These are phyloP conservation scores for Neofusicoccum ribis DNA, from an alignment of 2,329 filamentous ascomycete species.

Conservation along the genomic window DNA sequence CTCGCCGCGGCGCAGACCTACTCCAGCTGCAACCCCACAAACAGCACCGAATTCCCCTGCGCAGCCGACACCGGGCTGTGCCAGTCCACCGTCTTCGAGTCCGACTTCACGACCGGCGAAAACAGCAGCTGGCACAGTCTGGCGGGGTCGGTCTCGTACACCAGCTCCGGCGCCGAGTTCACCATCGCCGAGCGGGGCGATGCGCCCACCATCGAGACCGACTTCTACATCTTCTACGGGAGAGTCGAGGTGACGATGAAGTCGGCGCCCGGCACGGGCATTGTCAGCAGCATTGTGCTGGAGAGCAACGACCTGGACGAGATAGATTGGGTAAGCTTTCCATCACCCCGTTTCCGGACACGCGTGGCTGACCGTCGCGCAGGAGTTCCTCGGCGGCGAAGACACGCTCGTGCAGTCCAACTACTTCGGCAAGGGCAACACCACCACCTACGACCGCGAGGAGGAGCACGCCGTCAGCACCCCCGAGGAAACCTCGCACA, in stretches of 20 bases:
- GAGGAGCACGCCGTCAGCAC: constrained; percentile 58
- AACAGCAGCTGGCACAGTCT: constrained; percentile 61
- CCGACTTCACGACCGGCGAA: constrained; percentile 50
- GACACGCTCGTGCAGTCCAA: constrained; percentile 63
- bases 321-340: constrained; percentile 22
- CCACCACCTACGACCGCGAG: constrained; percentile 67
- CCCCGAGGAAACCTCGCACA: constrained; percentile 62
- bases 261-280: constrained; percentile 22
- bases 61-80: constrained; percentile 35
- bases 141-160: constrained; percentile 62
- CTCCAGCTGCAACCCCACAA: constrained; percentile 43
- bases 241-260: constrained; percentile 24
- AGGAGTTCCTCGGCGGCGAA: constrained; percentile 56
- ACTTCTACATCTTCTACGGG: constrained; percentile 27
- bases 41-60: constrained; percentile 41
- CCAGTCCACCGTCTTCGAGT: constrained; percentile 48
- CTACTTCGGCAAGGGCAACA: constrained; percentile 74
- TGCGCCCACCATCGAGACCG: constrained; percentile 52
- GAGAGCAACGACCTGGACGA: constrained; percentile 23
- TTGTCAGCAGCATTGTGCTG: constrained; percentile 21
- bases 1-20: constrained; percentile 43
- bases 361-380: constrained; percentile 24
- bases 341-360: neutral
- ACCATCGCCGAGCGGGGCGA: constrained; percentile 67
- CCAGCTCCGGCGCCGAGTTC: constrained; percentile 64